Evolutionary conservation across 495 filamentous ascomycete species (phyloP), one percentile per base, ranked within the genome.

Genomic region (Cercophora scortea): DNA sequence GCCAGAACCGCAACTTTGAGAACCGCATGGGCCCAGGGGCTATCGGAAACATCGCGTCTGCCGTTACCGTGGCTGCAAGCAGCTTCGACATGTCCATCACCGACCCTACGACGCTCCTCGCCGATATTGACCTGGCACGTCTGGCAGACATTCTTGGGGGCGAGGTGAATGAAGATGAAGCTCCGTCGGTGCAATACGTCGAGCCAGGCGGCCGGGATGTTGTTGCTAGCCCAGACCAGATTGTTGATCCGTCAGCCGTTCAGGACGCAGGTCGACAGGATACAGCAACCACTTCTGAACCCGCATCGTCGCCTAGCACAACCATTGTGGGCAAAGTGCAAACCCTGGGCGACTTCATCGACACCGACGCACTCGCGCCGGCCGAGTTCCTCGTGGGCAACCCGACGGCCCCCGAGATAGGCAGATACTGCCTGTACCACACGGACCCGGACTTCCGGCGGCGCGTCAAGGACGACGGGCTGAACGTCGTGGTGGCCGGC

Each of bases 351-450:
- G 51, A 43, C 19, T 36, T 53, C 51, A 43, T 53, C 51, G 47
- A 53, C 51, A 53, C 51, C 36, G 47, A 53, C 44, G 51, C 51
- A 13, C 19, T 45, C 17, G 51, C 51, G 19, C 47, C 51, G 36
- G 45, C 51, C 10, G 51, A 38, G 13, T 10, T 13, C 7, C 36
- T 38, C 36, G 13, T 38, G 3, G 36, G 36, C 36, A 38, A 38
- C 36, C 36, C 36, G 10, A 11, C 36, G 10, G 10, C 36, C 36
- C 10, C 9, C 3, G 10, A 38, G 36, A 10, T 38, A 13, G 36
- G 36, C 2, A 38, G 13, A 13, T 38, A 11, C 36, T 38, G 36
- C 36, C 36, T 38, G 10, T 11, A 11, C 36, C 36, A 38, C 36
- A 38, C 36, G 36, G 10, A 38, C 36, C 36, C 36, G 3, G 36